phyloP scores from a whole-genome alignment of 495 filamentous ascomycete species.

The Trichoderma gamsii region DNA sequence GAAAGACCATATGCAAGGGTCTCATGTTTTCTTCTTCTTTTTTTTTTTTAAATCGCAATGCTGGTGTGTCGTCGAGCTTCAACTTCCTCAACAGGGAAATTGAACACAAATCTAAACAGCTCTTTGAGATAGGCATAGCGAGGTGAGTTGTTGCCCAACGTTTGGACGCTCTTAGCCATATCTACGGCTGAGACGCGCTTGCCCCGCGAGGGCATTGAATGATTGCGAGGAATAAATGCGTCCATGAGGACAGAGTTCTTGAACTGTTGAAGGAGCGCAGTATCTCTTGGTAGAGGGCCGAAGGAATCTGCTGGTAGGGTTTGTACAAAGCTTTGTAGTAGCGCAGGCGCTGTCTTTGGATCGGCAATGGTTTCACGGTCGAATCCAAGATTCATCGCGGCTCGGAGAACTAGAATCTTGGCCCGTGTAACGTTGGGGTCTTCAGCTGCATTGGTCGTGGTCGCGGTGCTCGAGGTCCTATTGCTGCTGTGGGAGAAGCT shows the following conservation, averaged over 20 bases:
- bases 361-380: constrained; percentile 38
- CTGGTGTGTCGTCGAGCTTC: constrained; percentile 46
- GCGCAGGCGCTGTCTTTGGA: constrained; percentile 32
- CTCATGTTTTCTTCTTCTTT: too few species aligned
- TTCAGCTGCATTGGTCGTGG: constrained; percentile 57
- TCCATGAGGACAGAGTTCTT: constrained; percentile 68
- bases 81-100: constrained; percentile 71
- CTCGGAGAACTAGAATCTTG: constrained; percentile 71
- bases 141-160: constrained; percentile 51
- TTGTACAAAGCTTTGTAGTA: constrained; percentile 66
- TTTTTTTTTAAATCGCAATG: constrained; percentile 40
- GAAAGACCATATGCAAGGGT: background rate
- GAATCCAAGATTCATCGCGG: constrained; percentile 74
- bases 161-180: constrained; percentile 65
- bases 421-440: constrained; percentile 68
- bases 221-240: constrained; percentile 53
- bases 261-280: constrained; percentile 65
- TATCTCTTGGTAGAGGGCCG: constrained; percentile 63
- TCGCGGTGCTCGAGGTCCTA: constrained; percentile 68
- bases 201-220: constrained; percentile 46
- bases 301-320: constrained; percentile 71
- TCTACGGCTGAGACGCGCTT: constrained; percentile 60
- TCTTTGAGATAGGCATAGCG: constrained; percentile 71
- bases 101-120: constrained; percentile 77
- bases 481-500: constrained; percentile 66